A percentile compares a stretch with the other conserved stretches of the same genome.
phyloP scores from a whole-genome alignment of 2,329 filamentous ascomycete species.

The Canariomyces notabilis region DNA sequence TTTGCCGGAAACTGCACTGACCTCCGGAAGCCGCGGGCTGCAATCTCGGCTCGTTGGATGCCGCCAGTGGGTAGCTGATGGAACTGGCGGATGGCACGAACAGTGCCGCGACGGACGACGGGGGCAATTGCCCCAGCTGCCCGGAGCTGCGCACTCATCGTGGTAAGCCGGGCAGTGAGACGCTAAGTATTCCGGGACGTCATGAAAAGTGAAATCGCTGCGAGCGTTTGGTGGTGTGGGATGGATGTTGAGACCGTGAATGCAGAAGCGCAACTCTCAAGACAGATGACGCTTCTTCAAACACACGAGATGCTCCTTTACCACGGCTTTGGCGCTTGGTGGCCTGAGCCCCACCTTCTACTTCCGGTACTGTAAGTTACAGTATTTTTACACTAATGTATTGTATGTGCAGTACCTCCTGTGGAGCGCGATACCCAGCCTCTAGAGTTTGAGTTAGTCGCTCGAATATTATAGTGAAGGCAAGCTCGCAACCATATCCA shows the following conservation, averaged over 20 bases:
- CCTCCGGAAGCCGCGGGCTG: constrained; percentile 54
- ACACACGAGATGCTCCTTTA: no score
- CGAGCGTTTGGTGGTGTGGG: background rate
- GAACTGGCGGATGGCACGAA: constrained; percentile 55
- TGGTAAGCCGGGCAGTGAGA: constrained; percentile 24
- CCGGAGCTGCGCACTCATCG: constrained; percentile 70
- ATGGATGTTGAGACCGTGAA: background rate
- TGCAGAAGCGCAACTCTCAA: no score
- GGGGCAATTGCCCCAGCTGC: constrained; percentile 63
- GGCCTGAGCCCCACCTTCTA: no score
- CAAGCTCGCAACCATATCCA: no score
- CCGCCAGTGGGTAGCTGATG: constrained; percentile 65
- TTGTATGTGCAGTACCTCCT: no score
- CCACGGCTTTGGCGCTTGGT: no score
- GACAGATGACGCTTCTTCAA: no score
- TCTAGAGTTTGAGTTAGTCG: no score
- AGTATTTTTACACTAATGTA: no score
- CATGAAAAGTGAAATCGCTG: background rate
- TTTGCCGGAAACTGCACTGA: constrained; percentile 77
- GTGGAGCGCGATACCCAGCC: no score
- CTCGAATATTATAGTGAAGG: no score
- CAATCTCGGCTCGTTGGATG: constrained; percentile 60
- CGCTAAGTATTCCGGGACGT: constrained; percentile 17
- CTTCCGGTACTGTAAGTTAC: no score
- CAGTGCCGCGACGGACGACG: constrained; percentile 56